Evolutionary conservation across 306 rosid species (phyloP), one percentile per base, ranked within the genome.

Genomic region (Casuarina glauca): DNA sequence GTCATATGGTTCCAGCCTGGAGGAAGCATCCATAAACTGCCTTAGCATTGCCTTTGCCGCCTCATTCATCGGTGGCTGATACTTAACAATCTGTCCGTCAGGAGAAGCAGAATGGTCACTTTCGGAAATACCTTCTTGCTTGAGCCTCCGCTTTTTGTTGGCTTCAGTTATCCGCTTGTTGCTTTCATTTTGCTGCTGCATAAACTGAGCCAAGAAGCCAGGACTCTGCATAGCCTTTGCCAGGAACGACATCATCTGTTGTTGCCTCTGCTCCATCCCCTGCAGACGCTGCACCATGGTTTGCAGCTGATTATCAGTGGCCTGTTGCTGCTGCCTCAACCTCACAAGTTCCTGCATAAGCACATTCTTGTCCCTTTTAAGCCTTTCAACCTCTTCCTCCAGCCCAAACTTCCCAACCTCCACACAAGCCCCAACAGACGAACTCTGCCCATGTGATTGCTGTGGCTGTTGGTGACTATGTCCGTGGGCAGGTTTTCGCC

Each of bases 191-290:
- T 95, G 86, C 84, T 94, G 97, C 84, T 95, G 97, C 61, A 95
- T 94, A 84, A 95, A 95, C 82, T 95, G 97, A 78, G 97, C 91
- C 79, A 95, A 86, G 79, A 95, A 95, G 73, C 97, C 89, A 78
- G 99, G 97, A 86, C 99, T 93, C 83, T 93, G 97, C 70, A 93
- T 90, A 46, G 97, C 99, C 86, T 93, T 95, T 16, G 99, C 99
- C 70, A 95, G 93, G 81, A 95, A 95, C 64, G 99, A 93, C 97
- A 95, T 93, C 97, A 95, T 93, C 81, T 95, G 97, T 80, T 93
- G 97, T 71, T 95, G 99, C 57, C 99, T 82, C 76, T 93, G 99
- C 83, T 95, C 99, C 99, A 95, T 95, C 50, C 99, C 97, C 71
- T 91, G 99, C 77, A 95, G 91, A 79, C 94, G 97, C 81, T 93